Conservation (phyloP, 495 filamentous ascomycete species). For the Aspergillus sparsus region DNA sequence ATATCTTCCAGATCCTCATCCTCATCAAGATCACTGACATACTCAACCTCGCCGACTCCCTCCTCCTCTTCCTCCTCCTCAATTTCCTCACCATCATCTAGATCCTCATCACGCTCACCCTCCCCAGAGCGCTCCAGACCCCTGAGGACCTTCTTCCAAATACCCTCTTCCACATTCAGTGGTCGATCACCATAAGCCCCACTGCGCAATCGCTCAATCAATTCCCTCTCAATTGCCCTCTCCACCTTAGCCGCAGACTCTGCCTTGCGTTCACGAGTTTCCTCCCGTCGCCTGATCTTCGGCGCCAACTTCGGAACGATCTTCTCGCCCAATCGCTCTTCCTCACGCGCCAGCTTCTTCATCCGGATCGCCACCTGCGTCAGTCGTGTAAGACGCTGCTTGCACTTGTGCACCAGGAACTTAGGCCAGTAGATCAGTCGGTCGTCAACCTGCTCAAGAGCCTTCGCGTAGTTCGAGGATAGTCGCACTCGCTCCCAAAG, state of each 20-base stretch:
- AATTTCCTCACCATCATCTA: constrained; percentile 84
- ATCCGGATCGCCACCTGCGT: constrained; percentile 91
- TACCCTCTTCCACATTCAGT: constrained; percentile 86
- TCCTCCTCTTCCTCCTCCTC: constrained; percentile 66
- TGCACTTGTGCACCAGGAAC: constrained; percentile 94
- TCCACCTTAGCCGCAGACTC: constrained; percentile 93
- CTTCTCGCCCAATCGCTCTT: constrained; percentile 86
- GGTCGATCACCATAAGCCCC: constrained; percentile 95
- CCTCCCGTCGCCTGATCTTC: constrained; percentile 86
- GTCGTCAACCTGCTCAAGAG: constrained; percentile 84
- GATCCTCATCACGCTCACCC: constrained; percentile 79
- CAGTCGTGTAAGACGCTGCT: constrained; percentile 91
- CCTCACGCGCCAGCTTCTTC: constrained; percentile 79
- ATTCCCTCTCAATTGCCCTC: constrained; percentile 90
- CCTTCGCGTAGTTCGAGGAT: constrained; percentile 85
- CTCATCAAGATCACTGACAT: constrained; percentile 73
- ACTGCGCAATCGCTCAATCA: constrained; percentile 86
- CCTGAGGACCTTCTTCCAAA: constrained; percentile 97
- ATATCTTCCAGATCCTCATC: constrained; percentile 68
- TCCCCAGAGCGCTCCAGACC: constrained; percentile 86
- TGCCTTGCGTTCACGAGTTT: constrained; percentile 90
- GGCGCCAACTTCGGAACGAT: constrained; percentile 89
- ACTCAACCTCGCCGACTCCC: constrained; percentile 79
- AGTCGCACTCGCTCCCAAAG: constrained; percentile 94
- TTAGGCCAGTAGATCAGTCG: constrained; percentile 95